Base-by-base conservation (phyloP, 2,329 filamentous ascomycete species). In the Diplocarpon mali region DNA sequence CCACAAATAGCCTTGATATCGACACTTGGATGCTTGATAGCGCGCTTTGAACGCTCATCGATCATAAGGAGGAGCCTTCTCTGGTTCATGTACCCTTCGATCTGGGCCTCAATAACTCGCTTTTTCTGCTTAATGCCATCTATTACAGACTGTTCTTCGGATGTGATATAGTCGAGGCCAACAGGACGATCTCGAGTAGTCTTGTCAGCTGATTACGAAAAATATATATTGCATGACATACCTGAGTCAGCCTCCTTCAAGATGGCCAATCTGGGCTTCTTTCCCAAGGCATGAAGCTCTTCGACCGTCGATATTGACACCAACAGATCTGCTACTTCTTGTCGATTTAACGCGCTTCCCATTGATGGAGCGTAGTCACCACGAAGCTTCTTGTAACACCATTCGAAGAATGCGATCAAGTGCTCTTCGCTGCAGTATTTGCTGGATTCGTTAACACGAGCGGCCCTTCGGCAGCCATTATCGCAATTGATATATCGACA, bases 371-470 rank as follows among this genome's bases (percentile, higher is more conserved):
- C 48, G 8, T 53, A 24, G 43, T 57, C 51, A 10, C 47, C 29
- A 3, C 57, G 54, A 16, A 54, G 34, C 10, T 35, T 48, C 20
- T 20, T 41, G 14, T 40, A 46, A 27, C 57, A 49, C 40, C 46
- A 52, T 12, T 45, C 35, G 44, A 49, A 57, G 35, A 57, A 62
- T 8, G 42, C 49, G 12, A 44, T 24, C 15, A 45, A 43, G 38
- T 59, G 57, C 43, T 58, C 52, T 17, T 60, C 54, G 28, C 57
- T 57, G 39, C 60, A 62, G 36, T 60, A 62, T 47, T 59, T 61
- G 54, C 56, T 60, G 29, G 54, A 48, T 24, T 53, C 44, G n/a
- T 48, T 52, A 14, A 58, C 54, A 35, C 53, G 54, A 45, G 58
- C 58, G 43, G 55, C 52, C 32, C 54, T 59, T 11, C 57, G 49